These are phyloP conservation scores for Pyrenophora seminiperda DNA, from an alignment of 2,329 filamentous ascomycete species.

Conservation along the genomic window DNA sequence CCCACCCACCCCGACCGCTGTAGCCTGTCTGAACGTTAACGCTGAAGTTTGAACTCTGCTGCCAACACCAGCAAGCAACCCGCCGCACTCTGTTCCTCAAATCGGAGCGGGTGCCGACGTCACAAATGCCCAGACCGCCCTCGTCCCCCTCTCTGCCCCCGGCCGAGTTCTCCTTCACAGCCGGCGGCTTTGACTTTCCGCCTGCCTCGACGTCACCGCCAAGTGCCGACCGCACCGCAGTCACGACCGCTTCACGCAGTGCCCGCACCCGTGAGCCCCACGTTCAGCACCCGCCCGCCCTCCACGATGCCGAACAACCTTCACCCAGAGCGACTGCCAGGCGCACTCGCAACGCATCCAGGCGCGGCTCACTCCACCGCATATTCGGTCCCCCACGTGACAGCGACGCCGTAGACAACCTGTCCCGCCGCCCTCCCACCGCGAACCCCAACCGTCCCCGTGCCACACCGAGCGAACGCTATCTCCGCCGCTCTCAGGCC, in stretches of 20 bases:
- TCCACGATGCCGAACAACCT: conserved; percentile 10
- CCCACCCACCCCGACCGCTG: not conserved
- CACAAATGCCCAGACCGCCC: conserved; percentile 40
- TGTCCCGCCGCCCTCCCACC: conserved; percentile 22
- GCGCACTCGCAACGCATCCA: conserved; percentile 14
- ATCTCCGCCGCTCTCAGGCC: conserved; percentile 41
- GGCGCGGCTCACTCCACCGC: conserved; percentile 27
- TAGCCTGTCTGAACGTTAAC: not conserved
- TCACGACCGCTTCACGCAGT: conserved; percentile 5
- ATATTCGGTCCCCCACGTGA: conserved; percentile 31
- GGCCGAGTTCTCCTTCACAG: conserved; percentile 39
- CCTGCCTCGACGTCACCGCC: conserved; percentile 46
- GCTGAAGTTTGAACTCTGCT: not conserved
- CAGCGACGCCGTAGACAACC: conserved; percentile 18
- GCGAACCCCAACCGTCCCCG: conserved; percentile 37
- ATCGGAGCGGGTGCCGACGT: conserved; percentile 29
- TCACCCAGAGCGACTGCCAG: conserved; percentile 16
- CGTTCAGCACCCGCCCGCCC: conserved; percentile 13
- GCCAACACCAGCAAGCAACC: not conserved
- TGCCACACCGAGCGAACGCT: conserved; percentile 45
- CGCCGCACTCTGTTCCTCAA: not conserved
- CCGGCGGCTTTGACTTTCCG: conserved; percentile 53
- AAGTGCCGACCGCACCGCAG: conserved; percentile 9
- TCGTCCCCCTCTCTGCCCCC: conserved; percentile 37
- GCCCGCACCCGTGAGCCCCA: conserved; percentile 12